phyloP scores from a whole-genome alignment of 2,329 filamentous ascomycete species.

The Colletotrichum tofieldiae region DNA sequence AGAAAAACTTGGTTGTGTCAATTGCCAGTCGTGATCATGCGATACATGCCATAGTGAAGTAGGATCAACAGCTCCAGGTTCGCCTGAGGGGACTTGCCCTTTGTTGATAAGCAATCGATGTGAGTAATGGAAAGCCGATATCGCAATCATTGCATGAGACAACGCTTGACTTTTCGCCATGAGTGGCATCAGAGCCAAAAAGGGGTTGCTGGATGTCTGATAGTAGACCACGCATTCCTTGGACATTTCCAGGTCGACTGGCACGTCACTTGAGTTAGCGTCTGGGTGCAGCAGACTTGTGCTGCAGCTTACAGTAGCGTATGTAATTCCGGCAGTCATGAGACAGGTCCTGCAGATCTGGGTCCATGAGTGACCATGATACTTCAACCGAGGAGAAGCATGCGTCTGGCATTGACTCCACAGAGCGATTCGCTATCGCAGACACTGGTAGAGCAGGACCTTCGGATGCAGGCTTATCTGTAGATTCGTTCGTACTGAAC shows the following conservation, averaged over 20 bases:
- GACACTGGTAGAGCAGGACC: background rate
- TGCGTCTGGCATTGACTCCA: slow-evolving; percentile 1
- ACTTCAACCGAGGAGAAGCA: background rate
- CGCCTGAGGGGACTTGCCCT: background rate
- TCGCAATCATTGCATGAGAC: slow-evolving; percentile 27
- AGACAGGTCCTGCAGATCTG: slow-evolving; percentile 26
- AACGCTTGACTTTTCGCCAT: slow-evolving; percentile 27
- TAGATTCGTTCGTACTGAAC: background rate
- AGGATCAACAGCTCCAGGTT: background rate
- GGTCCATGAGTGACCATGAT: slow-evolving; percentile 23
- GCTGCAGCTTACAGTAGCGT: slow-evolving; percentile 29
- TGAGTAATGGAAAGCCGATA: slow-evolving; percentile 37
- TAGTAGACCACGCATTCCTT: slow-evolving; percentile 38
- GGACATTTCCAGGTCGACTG: slow-evolving; percentile 35
- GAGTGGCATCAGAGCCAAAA: slow-evolving; percentile 35
- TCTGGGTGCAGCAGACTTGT: no score
- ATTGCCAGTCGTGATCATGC: slow-evolving; percentile 18
- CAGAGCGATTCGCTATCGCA: background rate
- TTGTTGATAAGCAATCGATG: slow-evolving; percentile 31
- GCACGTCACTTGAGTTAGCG: slow-evolving; percentile 1
- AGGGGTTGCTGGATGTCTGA: slow-evolving; percentile 34
- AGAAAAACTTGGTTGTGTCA: slow-evolving; percentile 5
- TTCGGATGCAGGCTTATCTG: background rate
- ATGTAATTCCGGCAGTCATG: slow-evolving; percentile 32
- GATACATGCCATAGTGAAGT: slow-evolving; percentile 8